These are phyloP conservation scores for Ophidiomyces ophidiicola DNA, from an alignment of 2,329 filamentous ascomycete genomes.

Conservation along the genomic window DNA sequence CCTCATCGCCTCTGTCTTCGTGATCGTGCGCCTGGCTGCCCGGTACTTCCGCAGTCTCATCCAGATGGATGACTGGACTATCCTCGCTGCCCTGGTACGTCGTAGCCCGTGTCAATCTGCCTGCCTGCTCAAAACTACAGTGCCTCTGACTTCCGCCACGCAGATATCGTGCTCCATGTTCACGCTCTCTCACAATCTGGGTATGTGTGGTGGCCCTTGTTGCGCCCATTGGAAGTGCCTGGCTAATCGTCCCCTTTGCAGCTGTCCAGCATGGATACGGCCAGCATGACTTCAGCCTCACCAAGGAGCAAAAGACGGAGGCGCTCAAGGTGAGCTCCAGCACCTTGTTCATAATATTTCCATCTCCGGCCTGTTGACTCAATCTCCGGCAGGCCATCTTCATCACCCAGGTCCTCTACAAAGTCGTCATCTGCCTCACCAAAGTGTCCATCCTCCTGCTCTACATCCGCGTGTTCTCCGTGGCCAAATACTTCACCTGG, in stretches of 20 bases:
- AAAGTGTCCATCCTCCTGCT: slow-evolving; percentile 44
- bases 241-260: slow-evolving; percentile 4
- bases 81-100: slow-evolving; percentile 17
- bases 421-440: slow-evolving; percentile 42
- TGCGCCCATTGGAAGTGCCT: no score
- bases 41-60: slow-evolving; percentile 16
- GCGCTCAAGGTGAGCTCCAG: slow-evolving; percentile 20
- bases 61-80: slow-evolving; percentile 19
- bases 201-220: no score
- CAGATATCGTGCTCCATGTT: slow-evolving; percentile 15
- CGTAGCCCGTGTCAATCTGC: neutral
- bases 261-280: slow-evolving; percentile 26
- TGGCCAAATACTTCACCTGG: slow-evolving; percentile 33
- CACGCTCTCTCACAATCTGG: slow-evolving; percentile 15
- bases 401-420: slow-evolving; percentile 44
- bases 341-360: neutral
- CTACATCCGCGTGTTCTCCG: slow-evolving; percentile 44
- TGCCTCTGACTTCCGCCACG: neutral
- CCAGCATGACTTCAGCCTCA: slow-evolving; percentile 18
- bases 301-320: slow-evolving; percentile 16
- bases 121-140: no score
- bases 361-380: no score
- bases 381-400: slow-evolving; percentile 36
- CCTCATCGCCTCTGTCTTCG: slow-evolving; percentile 17
- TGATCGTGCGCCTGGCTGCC: slow-evolving; percentile 16